These are phyloP conservation scores for Jaapia argillacea DNA, from an alignment of 768 basidiomycete species.

Conservation along the genomic window DNA sequence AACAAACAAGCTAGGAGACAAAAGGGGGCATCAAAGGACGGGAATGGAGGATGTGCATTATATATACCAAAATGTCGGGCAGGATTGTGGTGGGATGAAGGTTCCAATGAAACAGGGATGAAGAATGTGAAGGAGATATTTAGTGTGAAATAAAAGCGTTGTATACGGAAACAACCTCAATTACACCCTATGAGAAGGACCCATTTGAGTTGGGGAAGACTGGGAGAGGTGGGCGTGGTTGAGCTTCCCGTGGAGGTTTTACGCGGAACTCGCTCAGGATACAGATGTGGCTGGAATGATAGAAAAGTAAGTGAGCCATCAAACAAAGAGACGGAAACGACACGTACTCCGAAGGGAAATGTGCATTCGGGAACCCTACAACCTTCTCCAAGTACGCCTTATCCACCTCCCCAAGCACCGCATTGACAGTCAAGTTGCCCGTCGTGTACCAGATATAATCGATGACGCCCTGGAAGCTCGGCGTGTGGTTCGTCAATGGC, in stretches of 20 bases:
- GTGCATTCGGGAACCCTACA: conserved; percentile 94
- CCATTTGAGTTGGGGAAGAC: conserved; percentile 30
- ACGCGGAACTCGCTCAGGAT: conserved; percentile 71
- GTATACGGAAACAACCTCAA: conserved; percentile 6
- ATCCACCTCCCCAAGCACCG: conserved; percentile 86
- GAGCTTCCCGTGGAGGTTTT: conserved; percentile 52
- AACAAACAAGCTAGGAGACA: conserved; percentile 11
- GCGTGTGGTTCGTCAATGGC: conserved; percentile 83
- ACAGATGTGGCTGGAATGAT: conserved; percentile 51
- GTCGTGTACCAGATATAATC: conserved; percentile 94
- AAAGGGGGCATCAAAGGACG: conserved; percentile 1
- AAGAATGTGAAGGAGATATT: conserved; percentile 3
- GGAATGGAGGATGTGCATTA: neutral
- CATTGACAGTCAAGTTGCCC: conserved; percentile 62
- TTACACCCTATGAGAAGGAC: conserved; percentile 15
- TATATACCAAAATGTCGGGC: neutral
- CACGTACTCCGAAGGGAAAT: conserved; percentile 95
- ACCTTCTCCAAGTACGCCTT: conserved; percentile 74
- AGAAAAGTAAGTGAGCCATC: conserved; percentile 10
- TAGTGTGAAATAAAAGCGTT: conserved; percentile 7
- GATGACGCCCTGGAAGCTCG: conserved; percentile 76
- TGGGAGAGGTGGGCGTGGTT: conserved; percentile 24
- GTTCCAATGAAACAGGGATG: conserved; percentile 7
- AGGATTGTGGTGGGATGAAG: neutral
- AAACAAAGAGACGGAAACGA: conserved; percentile 5